These are phyloP conservation scores for Pyrenopolyporus hunteri DNA, from an alignment of 495 filamentous ascomycete genomes.

Conservation along the genomic window DNA sequence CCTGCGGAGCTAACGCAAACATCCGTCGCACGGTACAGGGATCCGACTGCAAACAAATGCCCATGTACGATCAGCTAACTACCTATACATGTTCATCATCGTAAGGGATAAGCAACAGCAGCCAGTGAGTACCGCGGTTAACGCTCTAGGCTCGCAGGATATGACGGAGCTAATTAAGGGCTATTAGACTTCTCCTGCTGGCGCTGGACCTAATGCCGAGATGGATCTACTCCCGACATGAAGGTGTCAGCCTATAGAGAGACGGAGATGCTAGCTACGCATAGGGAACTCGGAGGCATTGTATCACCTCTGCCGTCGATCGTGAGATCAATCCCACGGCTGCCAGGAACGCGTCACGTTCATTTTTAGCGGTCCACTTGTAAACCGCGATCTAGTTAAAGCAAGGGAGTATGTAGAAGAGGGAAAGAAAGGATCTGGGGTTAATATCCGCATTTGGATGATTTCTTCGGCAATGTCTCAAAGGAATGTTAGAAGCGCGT, in stretches of 20 bases:
- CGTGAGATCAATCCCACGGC: background rate
- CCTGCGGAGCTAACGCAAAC: slow-evolving; percentile 48
- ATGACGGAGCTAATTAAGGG: slow-evolving; percentile 6
- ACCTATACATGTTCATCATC: slow-evolving; percentile 12
- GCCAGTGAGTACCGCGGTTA: slow-evolving; percentile 2
- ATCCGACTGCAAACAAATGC: slow-evolving; percentile 36
- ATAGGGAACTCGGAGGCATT: background rate
- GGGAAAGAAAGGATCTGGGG: slow-evolving; percentile 23
- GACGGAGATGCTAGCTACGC: background rate
- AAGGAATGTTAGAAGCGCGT: slow-evolving; percentile 38
- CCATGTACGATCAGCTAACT: slow-evolving; percentile 17
- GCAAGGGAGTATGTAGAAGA: slow-evolving; percentile 13
- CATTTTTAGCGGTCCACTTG: background rate
- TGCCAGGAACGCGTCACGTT: slow-evolving; percentile 1
- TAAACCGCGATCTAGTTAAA: slow-evolving; percentile 20
- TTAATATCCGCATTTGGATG: slow-evolving; percentile 43
- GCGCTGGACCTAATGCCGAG: slow-evolving; percentile 4
- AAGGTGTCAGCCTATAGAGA: slow-evolving; percentile 15
- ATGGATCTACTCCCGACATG: slow-evolving; percentile 1
- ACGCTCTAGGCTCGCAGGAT: slow-evolving; percentile 17
- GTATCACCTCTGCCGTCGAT: background rate
- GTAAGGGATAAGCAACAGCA: background rate
- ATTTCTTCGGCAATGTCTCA: slow-evolving; percentile 19
- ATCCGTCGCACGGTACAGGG: slow-evolving; percentile 42
- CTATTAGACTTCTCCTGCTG: slow-evolving; percentile 2